These are phyloP conservation scores for Gossypium sturtianum DNA, from an alignment of 345 rosid species.

Conservation along the genomic window DNA sequence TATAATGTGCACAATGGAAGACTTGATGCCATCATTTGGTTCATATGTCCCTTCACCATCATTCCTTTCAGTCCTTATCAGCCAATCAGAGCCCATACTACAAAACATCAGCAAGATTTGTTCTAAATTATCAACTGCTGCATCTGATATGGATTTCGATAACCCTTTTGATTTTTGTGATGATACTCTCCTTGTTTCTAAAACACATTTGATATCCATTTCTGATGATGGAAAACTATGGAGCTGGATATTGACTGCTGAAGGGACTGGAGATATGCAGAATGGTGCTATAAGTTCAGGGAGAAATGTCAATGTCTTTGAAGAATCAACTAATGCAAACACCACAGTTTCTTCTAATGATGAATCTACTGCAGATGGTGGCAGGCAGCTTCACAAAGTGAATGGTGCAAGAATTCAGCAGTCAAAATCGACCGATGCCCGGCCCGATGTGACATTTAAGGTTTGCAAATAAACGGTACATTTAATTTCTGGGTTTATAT, in stretches of 20 bases:
- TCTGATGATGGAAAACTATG: constrained; percentile 95
- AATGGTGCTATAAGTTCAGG: constrained; percentile 29
- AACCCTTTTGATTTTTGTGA: constrained; percentile 85
- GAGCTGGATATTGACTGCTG: constrained; percentile 87
- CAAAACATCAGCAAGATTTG: constrained; percentile 69
- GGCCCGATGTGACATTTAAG: constrained; percentile 53
- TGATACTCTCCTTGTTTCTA: constrained; percentile 59
- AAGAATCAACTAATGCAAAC: constrained; percentile 22
- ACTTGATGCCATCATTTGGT: constrained; percentile 85
- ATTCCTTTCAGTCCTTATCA: constrained; percentile 52
- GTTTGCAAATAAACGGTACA: constrained; percentile 27
- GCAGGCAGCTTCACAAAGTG: constrained; percentile 26
- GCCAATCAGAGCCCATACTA: constrained; percentile 72
- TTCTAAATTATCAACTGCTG: constrained; percentile 41
- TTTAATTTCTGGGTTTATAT: no score
- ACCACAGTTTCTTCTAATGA: constrained; percentile 27
- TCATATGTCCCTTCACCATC: constrained; percentile 73
- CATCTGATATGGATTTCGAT: constrained; percentile 54
- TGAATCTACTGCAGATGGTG: constrained; percentile 27
- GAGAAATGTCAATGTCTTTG: constrained; percentile 22
- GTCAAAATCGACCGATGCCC: constrained; percentile 28
- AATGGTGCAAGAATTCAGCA: constrained; percentile 33
- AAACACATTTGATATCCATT: constrained; percentile 69
- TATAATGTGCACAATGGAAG: constrained; percentile 75
- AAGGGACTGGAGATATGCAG: constrained; percentile 54